These are phyloP conservation scores for Castanea crenata DNA, from an alignment of 306 rosid species.

Conservation along the genomic window DNA sequence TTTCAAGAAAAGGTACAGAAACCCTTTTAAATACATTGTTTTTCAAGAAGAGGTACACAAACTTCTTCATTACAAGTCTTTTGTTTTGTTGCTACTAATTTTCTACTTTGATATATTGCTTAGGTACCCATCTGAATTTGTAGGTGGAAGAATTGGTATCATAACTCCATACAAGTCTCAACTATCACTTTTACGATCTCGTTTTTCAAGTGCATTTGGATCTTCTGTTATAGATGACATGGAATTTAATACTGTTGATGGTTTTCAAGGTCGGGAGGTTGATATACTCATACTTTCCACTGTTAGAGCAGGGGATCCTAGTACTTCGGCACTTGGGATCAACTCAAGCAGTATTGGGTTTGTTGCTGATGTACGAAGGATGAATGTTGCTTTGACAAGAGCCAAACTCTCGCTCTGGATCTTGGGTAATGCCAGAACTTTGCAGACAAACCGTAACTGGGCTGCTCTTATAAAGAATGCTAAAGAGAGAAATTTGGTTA, in stretches of 20 bases:
- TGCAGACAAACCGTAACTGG: conserved; percentile 80
- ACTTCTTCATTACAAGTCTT: conserved; percentile 1
- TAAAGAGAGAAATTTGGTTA: conserved; percentile 60
- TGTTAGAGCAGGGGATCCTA: conserved; percentile 74
- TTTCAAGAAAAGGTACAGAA: conserved; percentile 66
- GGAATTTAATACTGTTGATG: conserved; percentile 93
- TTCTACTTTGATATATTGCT: conserved; percentile 18
- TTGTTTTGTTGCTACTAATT: conserved; percentile 23
- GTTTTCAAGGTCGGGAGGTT: conserved; percentile 98
- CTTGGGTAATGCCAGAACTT: conserved; percentile 86
- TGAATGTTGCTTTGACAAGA: conserved; percentile 98
- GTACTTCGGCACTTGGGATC: conserved; percentile 34
- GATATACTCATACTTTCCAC: conserved; percentile 91
- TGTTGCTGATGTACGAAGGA: conserved; percentile 97
- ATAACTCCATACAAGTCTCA: conserved; percentile 91
- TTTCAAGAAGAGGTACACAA: conserved; percentile 40
- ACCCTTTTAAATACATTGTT: neutral
- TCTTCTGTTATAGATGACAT: conserved; percentile 53
- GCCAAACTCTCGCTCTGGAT: conserved; percentile 92
- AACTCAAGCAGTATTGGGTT: conserved; percentile 75
- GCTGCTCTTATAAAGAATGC: conserved; percentile 87
- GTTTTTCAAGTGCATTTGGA: conserved; percentile 73
- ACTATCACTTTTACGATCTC: conserved; percentile 80
- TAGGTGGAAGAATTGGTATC: conserved; percentile 79
- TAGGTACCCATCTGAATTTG: conserved; percentile 79